Evolutionary conservation across 805 yeast species (phyloP).

Genomic region (Priceomyces carsonii): DNA sequence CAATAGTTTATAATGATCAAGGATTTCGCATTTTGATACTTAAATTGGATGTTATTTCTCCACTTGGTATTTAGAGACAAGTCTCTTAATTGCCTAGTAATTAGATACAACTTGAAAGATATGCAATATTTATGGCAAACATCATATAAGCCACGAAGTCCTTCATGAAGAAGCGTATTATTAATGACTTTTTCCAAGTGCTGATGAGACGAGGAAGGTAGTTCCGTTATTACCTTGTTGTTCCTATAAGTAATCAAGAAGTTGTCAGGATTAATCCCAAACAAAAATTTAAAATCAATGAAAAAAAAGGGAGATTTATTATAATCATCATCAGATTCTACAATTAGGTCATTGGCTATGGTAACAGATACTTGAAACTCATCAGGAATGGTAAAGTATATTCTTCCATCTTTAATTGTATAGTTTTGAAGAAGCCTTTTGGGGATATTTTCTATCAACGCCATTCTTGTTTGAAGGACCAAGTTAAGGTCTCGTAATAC

Average conservation of each 20-base stretch:
- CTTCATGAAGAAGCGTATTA: constrained; percentile 44
- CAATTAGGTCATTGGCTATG: constrained; percentile 57
- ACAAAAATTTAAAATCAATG: constrained; percentile 71
- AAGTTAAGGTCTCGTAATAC: constrained; percentile 72
- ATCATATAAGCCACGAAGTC: constrained; percentile 55
- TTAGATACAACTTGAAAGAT: constrained; percentile 61
- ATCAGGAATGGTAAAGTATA: constrained; percentile 58
- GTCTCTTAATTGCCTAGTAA: constrained; percentile 57
- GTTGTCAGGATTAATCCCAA: constrained; percentile 45
- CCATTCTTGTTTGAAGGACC: constrained; percentile 70
- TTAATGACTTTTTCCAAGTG: constrained; percentile 60
- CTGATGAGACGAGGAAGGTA: constrained; percentile 31
- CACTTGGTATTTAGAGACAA: constrained; percentile 49
- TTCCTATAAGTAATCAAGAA: constrained; percentile 29
- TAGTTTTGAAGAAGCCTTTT: constrained; percentile 57
- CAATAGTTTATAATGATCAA: constrained; percentile 64
- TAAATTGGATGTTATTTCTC: constrained; percentile 61
- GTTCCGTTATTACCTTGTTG: constrained; percentile 24
- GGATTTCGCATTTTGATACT: constrained; percentile 54
- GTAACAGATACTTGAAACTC: constrained; percentile 67
- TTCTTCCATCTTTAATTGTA: constrained; percentile 72
- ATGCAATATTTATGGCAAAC: constrained; percentile 59
- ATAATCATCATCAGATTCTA: constrained; percentile 51
- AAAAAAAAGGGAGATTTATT: constrained; percentile 65
- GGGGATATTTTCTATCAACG: constrained; percentile 67